Evolutionary conservation across 225 moss, liverwort and hornwort species (phyloP), one percentile per base, ranked within the genome.

Genomic region (Pleurozium schreberi): DNA sequence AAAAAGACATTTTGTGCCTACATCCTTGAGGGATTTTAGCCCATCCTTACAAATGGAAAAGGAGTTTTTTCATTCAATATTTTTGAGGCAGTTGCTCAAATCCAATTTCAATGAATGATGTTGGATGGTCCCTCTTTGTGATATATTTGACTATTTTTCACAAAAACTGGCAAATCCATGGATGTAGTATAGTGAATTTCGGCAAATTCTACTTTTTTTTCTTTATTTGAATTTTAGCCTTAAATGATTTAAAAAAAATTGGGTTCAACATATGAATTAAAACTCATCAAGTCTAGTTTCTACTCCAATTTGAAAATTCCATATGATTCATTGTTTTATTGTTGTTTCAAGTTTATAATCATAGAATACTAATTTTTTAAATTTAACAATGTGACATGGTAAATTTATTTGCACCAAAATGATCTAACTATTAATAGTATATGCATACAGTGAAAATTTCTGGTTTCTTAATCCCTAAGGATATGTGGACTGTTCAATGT

Each of bases 1-100:
- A 0, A 28, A 2, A 10, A 12, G 6, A 17, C 3, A 9, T 6
- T 73, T 73, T 43, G 17, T 43, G 10, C 3, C 0, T 40, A 3
- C 40, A 68, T 69, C 5, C 4, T 40, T 40, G 4, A 23, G 14
- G 1, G 38, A n/a, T 14, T 42, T 70, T 26, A 27, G 16, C 3
- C 4, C 0, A 0, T 0, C 10, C 5, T 45, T 11, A 47, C 18
- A 30, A 47, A 74, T 47, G 6, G 2, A 47, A 47, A 45, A 17
- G 10, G 10, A 18, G 0, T 0, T 30, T 1, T 10, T 28, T 30
- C n/a, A n/a, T n/a, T 30, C 14, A 18, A 30, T 47, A 74, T 18
- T 30, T 73, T 10, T 3, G 3, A 5, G 6, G 45, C 6, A 73
- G 6, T 10, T 45, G 17, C 1, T 73, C 3, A 3, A 30, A 18